phyloP scores from a whole-genome alignment of 345 rosid genomes.

The Lepidium africanum region DNA sequence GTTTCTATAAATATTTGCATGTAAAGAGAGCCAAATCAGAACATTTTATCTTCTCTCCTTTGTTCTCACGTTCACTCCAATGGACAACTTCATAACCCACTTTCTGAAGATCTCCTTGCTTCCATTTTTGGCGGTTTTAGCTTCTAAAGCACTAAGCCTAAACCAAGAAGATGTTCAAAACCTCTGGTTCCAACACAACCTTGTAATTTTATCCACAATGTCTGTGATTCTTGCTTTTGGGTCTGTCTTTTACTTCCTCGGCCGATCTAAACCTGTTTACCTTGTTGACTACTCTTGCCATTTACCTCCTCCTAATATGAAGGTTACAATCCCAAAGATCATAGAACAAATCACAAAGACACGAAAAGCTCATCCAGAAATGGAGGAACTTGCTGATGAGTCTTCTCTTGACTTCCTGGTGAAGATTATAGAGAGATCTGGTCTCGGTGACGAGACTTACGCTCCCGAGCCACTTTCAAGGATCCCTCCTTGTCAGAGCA shows the following conservation, averaged over 20 bases:
- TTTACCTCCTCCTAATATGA: constrained; percentile 57
- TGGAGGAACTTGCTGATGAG: constrained; percentile 28
- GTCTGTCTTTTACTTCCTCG: constrained; percentile 43
- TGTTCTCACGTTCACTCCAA: not conserved
- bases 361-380: constrained; percentile 43
- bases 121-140: constrained; percentile 49
- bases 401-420: constrained; percentile 47
- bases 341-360: constrained; percentile 52
- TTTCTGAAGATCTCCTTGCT: constrained; percentile 52
- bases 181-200: constrained; percentile 53
- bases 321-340: constrained; percentile 40
- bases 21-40: not conserved
- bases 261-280: constrained; percentile 53
- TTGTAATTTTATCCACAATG: constrained; percentile 36
- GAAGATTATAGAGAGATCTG: constrained; percentile 66
- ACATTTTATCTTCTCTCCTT: not conserved
- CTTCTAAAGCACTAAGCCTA: constrained; percentile 40
- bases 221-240: constrained; percentile 38
- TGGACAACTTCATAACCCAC: constrained; percentile 51
- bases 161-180: constrained; percentile 41
- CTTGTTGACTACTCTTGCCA: constrained; percentile 68
- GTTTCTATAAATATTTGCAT: constrained; percentile 2
- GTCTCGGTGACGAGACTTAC: constrained; percentile 84
- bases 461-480: constrained; percentile 52
- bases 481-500: constrained; percentile 59